These are phyloP conservation scores for Fusarium sp. DNA, from an alignment of 2,329 filamentous ascomycete species.

Conservation along the genomic window DNA sequence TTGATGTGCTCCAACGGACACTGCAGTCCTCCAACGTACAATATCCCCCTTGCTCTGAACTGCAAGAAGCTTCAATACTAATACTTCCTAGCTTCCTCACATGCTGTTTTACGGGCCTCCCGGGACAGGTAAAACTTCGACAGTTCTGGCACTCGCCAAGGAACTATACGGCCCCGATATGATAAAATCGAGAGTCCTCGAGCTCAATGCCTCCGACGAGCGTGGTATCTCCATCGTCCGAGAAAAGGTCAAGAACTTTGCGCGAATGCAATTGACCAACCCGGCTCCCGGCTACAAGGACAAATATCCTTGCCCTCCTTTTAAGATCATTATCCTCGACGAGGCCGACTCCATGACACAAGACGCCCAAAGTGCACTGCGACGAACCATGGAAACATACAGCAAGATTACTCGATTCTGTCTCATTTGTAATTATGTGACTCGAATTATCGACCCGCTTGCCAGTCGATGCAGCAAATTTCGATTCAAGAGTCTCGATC, in stretches of 20 bases:
- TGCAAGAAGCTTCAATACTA: background rate
- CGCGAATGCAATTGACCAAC: constrained; percentile 91
- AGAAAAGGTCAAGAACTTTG: constrained; percentile 98
- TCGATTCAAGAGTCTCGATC: constrained; percentile 94
- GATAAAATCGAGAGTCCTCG: constrained; percentile 92
- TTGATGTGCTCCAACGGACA: constrained; percentile 89
- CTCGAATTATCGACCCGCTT: constrained; percentile 95
- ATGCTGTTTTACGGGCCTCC: constrained; percentile 99
- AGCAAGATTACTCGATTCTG: constrained; percentile 97
- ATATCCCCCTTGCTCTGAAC: background rate
- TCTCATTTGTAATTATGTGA: constrained; percentile 98
- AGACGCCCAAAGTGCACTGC: constrained; percentile 91
- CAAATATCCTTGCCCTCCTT: constrained; percentile 91
- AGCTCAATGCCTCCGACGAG: constrained; percentile 99
- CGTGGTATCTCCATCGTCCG: constrained; percentile 96
- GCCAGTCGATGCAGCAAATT: constrained; percentile 96
- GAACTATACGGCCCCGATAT: constrained; percentile 97
- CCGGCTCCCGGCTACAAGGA: constrained; percentile 74
- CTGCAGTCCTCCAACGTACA: constrained; percentile 90
- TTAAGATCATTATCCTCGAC: constrained; percentile 98
- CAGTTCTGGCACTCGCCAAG: constrained; percentile 95
- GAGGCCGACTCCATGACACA: constrained; percentile 99
- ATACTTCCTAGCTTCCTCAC: constrained; percentile 74
- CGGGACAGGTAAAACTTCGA: constrained; percentile 97
- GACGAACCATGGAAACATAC: constrained; percentile 98